phyloP scores from a whole-genome alignment of 176 grass and related monocot genomes.

The Rhynchospora breviuscula region DNA sequence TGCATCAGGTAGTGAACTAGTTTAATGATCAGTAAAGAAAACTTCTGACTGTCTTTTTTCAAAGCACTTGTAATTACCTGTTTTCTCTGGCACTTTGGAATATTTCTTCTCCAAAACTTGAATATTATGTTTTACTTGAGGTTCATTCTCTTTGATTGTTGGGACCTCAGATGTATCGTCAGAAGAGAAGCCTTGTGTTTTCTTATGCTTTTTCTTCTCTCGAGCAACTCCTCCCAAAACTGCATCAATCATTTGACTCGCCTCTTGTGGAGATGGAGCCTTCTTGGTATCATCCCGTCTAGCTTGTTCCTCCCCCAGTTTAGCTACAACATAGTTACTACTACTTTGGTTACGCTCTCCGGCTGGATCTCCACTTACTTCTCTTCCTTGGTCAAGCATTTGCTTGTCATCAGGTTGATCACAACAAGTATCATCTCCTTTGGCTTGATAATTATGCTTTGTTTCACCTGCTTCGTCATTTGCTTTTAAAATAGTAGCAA shows the following conservation, averaged over 20 bases:
- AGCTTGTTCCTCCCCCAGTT: slow-evolving; percentile 8
- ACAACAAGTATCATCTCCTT: slow-evolving; percentile 16
- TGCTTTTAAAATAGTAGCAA: no score
- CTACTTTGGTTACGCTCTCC: slow-evolving; percentile 8
- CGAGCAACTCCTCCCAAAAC: not conserved
- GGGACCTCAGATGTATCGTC: slow-evolving; percentile 23
- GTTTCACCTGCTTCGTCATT: slow-evolving; percentile 17
- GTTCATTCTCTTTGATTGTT: slow-evolving; percentile 27
- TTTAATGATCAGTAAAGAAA: not conserved
- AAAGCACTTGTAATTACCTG: not conserved
- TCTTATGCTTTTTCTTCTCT: slow-evolving; percentile 28
- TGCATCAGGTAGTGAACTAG: not conserved
- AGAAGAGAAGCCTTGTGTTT: slow-evolving; percentile 37
- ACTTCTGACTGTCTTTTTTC: not conserved
- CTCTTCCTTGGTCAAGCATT: slow-evolving; percentile 14
- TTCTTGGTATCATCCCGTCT: not conserved
- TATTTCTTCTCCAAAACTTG: not conserved
- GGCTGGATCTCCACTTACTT: slow-evolving; percentile 19
- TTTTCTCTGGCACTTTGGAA: not conserved
- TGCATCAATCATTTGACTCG: not conserved
- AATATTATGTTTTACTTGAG: not conserved
- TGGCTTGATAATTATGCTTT: slow-evolving; percentile 11
- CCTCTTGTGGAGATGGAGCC: not conserved
- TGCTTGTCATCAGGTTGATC: slow-evolving; percentile 24
- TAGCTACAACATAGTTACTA: slow-evolving; percentile 14